Conservation (phyloP, 2,329 filamentous ascomycete species). For the Colletotrichum orchidophilum region DNA sequence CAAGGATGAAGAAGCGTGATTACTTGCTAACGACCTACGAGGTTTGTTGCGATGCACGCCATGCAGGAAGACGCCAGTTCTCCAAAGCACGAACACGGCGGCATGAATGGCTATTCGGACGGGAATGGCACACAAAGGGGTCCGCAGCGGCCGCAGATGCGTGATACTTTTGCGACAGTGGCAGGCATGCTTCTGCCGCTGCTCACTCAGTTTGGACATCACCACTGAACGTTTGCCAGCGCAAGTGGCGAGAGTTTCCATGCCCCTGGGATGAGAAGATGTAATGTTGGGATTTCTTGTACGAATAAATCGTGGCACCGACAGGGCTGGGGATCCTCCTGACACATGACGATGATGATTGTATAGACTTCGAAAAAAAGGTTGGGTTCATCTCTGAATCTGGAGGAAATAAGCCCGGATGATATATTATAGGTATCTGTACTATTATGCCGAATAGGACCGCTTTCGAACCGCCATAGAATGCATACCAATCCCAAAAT, state of each 20-base stretch:
- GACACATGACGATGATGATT: conserved; percentile 31
- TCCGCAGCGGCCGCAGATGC: conserved; percentile 66
- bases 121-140: conserved; percentile 56
- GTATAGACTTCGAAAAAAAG: background rate
- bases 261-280: background rate
- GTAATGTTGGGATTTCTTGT: background rate
- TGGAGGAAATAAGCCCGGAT: background rate
- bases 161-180: conserved; percentile 76
- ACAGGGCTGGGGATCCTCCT: background rate
- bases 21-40: conserved; percentile 45
- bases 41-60: conserved; percentile 97
- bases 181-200: conserved; percentile 82
- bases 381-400: background rate
- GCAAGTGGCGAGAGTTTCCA: background rate
- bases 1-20: background rate
- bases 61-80: conserved; percentile 81
- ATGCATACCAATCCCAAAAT: background rate
- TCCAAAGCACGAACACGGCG: conserved; percentile 61
- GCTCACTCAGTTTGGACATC: conserved; percentile 81
- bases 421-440: conserved; percentile 18
- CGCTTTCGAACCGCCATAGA: background rate
- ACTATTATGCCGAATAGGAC: conserved; percentile 1
- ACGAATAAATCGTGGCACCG: conserved; percentile 1
- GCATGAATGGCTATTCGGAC: conserved; percentile 61
- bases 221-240: conserved; percentile 58